These are phyloP conservation scores for Aegilops speltoides DNA, from an alignment of 176 grass and related monocot genomes.

Conservation along the genomic window DNA sequence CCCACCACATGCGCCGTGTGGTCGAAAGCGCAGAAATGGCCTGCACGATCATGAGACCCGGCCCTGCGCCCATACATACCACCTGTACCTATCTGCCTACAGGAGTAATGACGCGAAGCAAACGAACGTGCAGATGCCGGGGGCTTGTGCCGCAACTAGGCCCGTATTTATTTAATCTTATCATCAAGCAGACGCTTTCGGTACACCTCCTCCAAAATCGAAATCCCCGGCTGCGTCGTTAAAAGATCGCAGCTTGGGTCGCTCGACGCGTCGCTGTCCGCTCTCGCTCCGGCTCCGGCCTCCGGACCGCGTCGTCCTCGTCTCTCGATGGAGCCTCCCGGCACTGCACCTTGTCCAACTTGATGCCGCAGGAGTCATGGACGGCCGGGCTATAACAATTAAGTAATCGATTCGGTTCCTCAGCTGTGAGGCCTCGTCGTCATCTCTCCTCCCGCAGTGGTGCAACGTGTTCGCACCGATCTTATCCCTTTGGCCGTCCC, in stretches of 20 bases:
- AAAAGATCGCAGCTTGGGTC: constrained; percentile 8
- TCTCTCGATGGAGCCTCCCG: neutral
- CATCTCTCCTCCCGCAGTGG: neutral
- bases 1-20: neutral
- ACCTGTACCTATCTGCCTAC: neutral
- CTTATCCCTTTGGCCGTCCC: neutral
- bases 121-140: constrained; percentile 31
- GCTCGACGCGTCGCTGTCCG: constrained; percentile 30
- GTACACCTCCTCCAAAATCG: neutral
- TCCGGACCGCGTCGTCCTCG: constrained; percentile 2
- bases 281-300: neutral
- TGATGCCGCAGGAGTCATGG: neutral
- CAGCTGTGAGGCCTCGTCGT: neutral
- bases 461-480: neutral
- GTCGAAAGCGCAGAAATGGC: constrained; percentile 1
- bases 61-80: neutral
- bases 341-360: neutral
- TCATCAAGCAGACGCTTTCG: constrained; percentile 17
- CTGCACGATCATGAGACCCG: neutral
- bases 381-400: neutral
- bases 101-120: constrained; percentile 36
- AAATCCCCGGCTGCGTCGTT: neutral
- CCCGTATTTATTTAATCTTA: neutral
- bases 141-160: constrained; percentile 8
- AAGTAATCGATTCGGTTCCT: neutral